A percentile compares a stretch with the other conserved stretches of the same genome.
phyloP scores from a whole-genome alignment of 2,329 filamentous ascomycete genomes.

The Penicillium sp. region DNA sequence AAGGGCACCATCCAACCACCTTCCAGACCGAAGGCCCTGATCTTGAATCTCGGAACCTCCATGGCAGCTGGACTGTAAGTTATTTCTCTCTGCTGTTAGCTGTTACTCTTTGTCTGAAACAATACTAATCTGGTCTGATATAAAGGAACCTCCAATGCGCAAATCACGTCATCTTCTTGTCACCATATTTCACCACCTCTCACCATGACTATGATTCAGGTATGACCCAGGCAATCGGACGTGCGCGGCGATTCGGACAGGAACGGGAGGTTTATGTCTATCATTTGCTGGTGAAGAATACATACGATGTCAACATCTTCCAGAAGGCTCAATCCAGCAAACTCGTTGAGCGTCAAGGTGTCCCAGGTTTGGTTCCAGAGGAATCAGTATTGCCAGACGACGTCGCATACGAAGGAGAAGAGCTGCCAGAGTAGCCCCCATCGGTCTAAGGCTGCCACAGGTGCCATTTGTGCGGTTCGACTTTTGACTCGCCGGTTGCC shows the following conservation, averaged over 20 bases:
- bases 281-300: slow-evolving; percentile 43
- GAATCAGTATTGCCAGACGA: neutral
- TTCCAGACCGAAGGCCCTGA: slow-evolving; percentile 45
- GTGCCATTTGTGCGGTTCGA: neutral
- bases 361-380: slow-evolving; percentile 15
- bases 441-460: neutral
- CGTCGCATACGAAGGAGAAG: neutral
- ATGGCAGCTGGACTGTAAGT: slow-evolving; percentile 60
- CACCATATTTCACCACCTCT: slow-evolving; percentile 50
- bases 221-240: slow-evolving; percentile 63
- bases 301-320: slow-evolving; percentile 47
- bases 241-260: slow-evolving; percentile 58
- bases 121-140: slow-evolving; percentile 8
- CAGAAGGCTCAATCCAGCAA: slow-evolving; percentile 33
- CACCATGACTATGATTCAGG: slow-evolving; percentile 55
- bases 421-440: neutral
- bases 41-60: slow-evolving; percentile 56
- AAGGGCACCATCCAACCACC: neutral
- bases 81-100: neutral
- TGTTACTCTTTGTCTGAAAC: neutral
- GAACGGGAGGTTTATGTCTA: slow-evolving; percentile 57
- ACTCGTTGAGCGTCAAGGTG: slow-evolving; percentile 25
- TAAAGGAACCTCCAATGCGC: slow-evolving; percentile 59
- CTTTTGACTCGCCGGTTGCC: neutral
- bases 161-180: slow-evolving; percentile 63